Evolutionary conservation across 2,329 filamentous ascomycete species (phyloP).

Genomic region (Fusarium acutatum): DNA sequence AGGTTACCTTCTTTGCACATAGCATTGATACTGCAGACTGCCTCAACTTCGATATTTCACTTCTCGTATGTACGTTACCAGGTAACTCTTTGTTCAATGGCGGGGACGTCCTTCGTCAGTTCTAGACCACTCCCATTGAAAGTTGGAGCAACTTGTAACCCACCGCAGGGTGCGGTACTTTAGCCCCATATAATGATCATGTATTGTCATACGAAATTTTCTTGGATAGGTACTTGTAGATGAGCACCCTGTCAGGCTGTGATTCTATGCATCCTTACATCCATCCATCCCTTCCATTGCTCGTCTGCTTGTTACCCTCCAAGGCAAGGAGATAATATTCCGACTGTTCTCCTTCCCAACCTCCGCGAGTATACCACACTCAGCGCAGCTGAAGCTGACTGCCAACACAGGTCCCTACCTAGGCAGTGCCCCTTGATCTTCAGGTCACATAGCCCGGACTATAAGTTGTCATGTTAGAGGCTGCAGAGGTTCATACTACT

Average conservation of each 20-base stretch:
- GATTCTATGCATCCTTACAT: slow-evolving; percentile 21
- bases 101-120: slow-evolving; percentile 26
- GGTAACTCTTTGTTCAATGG: slow-evolving; percentile 18
- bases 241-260: slow-evolving; percentile 39
- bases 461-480: slow-evolving; percentile 1
- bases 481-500: slow-evolving; percentile 1
- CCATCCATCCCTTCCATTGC: slow-evolving; percentile 8
- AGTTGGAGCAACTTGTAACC: slow-evolving; percentile 23
- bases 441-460: slow-evolving; percentile 5
- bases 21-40: not conserved
- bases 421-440: not conserved
- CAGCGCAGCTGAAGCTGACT: slow-evolving; percentile 2
- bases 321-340: slow-evolving; percentile 10
- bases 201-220: slow-evolving; percentile 49
- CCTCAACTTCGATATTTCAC: not conserved
- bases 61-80: not conserved
- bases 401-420: not conserved
- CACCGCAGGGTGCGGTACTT: slow-evolving; percentile 45
- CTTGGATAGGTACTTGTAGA: slow-evolving; percentile 44
- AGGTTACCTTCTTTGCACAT: slow-evolving; percentile 1
- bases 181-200: slow-evolving; percentile 45
- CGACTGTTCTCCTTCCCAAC: slow-evolving; percentile 14
- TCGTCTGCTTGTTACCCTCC: slow-evolving; percentile 7
- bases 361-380: not conserved
- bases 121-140: slow-evolving; percentile 38